Base-by-base conservation (phyloP, 2,329 filamentous ascomycete species). In the Ophiostoma ulmi region DNA sequence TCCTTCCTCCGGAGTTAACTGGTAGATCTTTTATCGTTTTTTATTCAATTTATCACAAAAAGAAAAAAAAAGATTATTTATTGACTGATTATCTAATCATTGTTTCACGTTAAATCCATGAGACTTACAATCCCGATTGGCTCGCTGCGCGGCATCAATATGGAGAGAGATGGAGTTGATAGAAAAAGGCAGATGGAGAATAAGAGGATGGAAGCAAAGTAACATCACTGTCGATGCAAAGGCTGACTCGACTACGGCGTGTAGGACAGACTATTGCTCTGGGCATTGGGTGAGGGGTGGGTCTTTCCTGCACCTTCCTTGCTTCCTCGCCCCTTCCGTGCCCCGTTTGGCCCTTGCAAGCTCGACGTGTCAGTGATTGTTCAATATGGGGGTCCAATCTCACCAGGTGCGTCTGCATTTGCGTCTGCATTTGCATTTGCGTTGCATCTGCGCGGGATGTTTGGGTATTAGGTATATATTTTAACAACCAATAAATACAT, bases 51-150 rank as follows among this genome's bases (percentile, higher is more conserved):
- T 36, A 31, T 63, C 22, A 36, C 22, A 8, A 31, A 20, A 36
- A 13, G 31, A 31, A 31, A 31, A 31, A 0, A 31, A 44, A 14
- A 4, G 39, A 44, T 44, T 13, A 26, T 58, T 26, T 0, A 13
- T 58, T 26, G 20, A 20, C 36, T 61, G 5, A 13, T 61, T 13
- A 31, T 31, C 17, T 35, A 35, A 63, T 35, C 26, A 14, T 58
- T 10, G 14, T 0, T 48, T n/a, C 52, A 55, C n/a, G 22, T 26
- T 26, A 58, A 26, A 35, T 11, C 58, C 69, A 70, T 70, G 64
- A 20, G 20, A 41, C n/a, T 36, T 58, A 1, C 65, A 38, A n/a
- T 39, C 69, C 69, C 69, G 67, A 70, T 70, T 70, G 64, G 69
- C 69, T 70, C 17, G 26, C 63, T 41, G 63, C 3, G 35, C 63